These are phyloP conservation scores for Leccinum boreale DNA, from an alignment of 768 basidiomycete genomes.

Conservation along the genomic window DNA sequence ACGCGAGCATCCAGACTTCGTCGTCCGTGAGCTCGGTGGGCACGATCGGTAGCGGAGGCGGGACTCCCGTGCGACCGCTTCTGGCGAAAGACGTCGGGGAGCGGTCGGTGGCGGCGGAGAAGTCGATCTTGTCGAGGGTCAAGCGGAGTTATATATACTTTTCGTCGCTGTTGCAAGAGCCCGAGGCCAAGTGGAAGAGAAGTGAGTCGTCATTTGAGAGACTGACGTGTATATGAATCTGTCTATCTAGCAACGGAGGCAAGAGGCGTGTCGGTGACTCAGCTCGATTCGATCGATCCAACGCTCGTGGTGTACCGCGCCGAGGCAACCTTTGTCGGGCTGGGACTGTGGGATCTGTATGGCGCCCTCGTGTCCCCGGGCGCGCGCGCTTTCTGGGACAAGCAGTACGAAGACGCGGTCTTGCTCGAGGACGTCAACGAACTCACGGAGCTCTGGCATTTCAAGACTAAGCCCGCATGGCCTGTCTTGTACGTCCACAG, in stretches of 20 bases:
- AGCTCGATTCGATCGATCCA: constrained; percentile 95
- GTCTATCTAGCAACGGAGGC: constrained; percentile 65
- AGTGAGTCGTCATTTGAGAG: constrained; percentile 47
- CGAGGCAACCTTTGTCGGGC: constrained; percentile 95
- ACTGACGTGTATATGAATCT: not conserved
- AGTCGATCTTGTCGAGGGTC: constrained; percentile 82
- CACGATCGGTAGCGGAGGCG: constrained; percentile 40
- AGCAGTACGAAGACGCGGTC: constrained; percentile 80
- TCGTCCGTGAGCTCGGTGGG: constrained; percentile 55
- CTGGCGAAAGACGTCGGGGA: constrained; percentile 41
- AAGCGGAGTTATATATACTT: constrained; percentile 97
- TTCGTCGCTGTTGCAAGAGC: constrained; percentile 93
- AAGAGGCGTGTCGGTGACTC: constrained; percentile 89
- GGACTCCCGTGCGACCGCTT: constrained; percentile 25
- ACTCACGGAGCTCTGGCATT: constrained; percentile 90
- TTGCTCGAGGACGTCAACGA: constrained; percentile 89
- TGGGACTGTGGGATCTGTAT: constrained; percentile 93
- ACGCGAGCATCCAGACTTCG: constrained; percentile 63
- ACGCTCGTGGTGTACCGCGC: constrained; percentile 95
- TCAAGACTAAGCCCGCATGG: constrained; percentile 90
- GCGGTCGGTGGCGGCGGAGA: constrained; percentile 61
- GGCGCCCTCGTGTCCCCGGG: constrained; percentile 85
- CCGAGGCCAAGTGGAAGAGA: constrained; percentile 94
- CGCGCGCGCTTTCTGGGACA: constrained; percentile 83
- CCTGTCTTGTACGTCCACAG: constrained; percentile 71